Percentiles rank a stretch among this genome's conserved stretches.
Evolutionary conservation across 2,329 filamentous ascomycete species (phyloP).

Genomic region (Botryotinia convoluta): DNA sequence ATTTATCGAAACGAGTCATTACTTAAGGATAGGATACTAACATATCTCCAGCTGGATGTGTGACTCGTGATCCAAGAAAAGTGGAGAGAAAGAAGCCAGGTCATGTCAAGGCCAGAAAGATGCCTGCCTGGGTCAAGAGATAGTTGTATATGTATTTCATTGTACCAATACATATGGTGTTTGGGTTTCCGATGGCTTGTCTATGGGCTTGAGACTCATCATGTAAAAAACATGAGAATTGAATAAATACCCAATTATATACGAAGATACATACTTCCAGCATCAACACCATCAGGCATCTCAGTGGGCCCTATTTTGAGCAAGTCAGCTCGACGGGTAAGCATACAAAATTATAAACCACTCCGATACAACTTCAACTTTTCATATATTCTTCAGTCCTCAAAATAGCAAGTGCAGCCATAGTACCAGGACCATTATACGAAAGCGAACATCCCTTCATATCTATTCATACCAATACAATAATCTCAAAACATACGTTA

Average conservation of each 20-base stretch:
- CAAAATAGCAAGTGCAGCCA: neutral
- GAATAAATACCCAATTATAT: neutral
- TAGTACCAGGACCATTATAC: neutral
- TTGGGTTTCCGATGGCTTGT: neutral
- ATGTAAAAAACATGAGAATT: neutral
- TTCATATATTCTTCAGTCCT: neutral
- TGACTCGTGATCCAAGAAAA: slow-evolving; percentile 84
- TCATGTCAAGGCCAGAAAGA: slow-evolving; percentile 95
- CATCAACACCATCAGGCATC: neutral
- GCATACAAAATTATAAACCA: neutral
- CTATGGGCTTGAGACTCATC: neutral
- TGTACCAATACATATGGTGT: slow-evolving; percentile 27
- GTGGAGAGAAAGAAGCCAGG: slow-evolving; percentile 99
- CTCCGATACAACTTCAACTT: neutral
- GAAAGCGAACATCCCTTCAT: neutral
- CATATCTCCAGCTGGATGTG: slow-evolving; percentile 70
- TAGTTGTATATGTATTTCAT: slow-evolving; percentile 37
- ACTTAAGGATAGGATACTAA: slow-evolving; percentile 28
- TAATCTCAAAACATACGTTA: neutral
- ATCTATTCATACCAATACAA: neutral
- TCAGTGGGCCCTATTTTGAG: neutral
- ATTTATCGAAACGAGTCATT: slow-evolving; percentile 11
- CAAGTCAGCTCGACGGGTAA: neutral
- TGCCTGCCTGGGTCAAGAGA: slow-evolving; percentile 93
- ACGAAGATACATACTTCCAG: neutral